phyloP scores from a whole-genome alignment of 352 stramenopile genomes.

The Blastocystis hominis region DNA sequence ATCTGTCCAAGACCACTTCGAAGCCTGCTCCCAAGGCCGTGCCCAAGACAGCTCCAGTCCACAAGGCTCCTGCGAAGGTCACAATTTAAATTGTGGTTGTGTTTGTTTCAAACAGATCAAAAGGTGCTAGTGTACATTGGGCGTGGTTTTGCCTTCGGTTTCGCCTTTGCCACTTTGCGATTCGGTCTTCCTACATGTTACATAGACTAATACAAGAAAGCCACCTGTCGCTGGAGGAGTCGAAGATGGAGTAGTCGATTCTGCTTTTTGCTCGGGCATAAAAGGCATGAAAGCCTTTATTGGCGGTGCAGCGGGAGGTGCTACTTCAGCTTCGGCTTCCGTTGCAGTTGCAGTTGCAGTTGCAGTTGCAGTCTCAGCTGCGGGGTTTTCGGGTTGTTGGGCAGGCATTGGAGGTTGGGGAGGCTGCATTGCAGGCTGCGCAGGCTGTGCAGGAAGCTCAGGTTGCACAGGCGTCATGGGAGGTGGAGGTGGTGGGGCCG shows the following conservation, averaged over 20 bases:
- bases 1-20: not conserved
- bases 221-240: not conserved
- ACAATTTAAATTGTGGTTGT: not conserved
- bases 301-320: not conserved
- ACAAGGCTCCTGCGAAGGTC: conserved; percentile 20
- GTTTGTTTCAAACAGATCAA: conserved; percentile 37
- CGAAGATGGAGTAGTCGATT: not conserved
- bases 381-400: not conserved
- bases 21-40: not conserved
- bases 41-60: not conserved
- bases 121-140: conserved; percentile 22
- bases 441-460: not conserved
- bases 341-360: too few relatives aligned
- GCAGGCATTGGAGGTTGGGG: not conserved
- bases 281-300: not conserved
- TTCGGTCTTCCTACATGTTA: not conserved
- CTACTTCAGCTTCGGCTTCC: not conserved
- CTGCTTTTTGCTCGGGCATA: not conserved
- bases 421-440: not conserved
- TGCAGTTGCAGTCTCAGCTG: too few relatives aligned
- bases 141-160: not conserved
- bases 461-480: not conserved
- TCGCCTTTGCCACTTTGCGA: not conserved
- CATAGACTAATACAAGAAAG: not conserved
- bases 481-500: conserved; percentile 20